These are phyloP conservation scores for Yarrowia bubula DNA, from an alignment of 805 yeast genomes.

Conservation along the genomic window DNA sequence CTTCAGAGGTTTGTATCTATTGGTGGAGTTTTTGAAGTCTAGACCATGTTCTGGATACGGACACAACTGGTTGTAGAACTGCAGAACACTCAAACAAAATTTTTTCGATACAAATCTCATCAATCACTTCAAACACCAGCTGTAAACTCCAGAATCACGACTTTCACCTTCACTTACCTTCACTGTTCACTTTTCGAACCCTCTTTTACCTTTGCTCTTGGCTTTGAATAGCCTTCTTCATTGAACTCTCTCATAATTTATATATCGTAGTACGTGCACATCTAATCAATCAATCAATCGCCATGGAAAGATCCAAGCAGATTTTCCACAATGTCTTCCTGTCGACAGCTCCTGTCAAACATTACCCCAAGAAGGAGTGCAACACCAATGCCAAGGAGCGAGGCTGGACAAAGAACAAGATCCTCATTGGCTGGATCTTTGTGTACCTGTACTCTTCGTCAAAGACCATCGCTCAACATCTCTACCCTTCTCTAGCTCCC, in stretches of 20 bases:
- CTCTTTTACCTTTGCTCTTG: not conserved
- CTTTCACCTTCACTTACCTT: no score
- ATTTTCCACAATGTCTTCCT: not conserved
- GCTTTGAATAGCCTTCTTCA: not conserved
- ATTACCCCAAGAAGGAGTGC: conserved; percentile 1
- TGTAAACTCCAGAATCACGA: no score
- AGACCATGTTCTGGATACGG: no score
- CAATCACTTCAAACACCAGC: no score
- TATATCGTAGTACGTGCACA: not conserved
- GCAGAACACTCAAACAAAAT: no score
- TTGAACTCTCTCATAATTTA: not conserved
- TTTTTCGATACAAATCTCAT: no score
- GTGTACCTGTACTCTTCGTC: conserved; percentile 4
- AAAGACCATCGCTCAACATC: conserved; percentile 13
- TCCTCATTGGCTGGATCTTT: conserved; percentile 20
- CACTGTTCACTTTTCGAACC: no score
- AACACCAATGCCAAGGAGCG: conserved; percentile 21
- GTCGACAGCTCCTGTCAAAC: not conserved
- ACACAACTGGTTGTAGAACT: no score
- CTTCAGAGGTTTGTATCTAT: no score
- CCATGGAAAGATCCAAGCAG: conserved; percentile 2
- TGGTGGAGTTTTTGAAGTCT: no score
- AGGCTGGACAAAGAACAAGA: conserved; percentile 5
- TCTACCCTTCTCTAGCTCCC: conserved; percentile 1
- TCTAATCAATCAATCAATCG: conserved; percentile 1